Evolutionary conservation across 2,329 filamentous ascomycete species (phyloP), one percentile per base, ranked within the genome.

Genomic region (Ceratocystis alfenasii): DNA sequence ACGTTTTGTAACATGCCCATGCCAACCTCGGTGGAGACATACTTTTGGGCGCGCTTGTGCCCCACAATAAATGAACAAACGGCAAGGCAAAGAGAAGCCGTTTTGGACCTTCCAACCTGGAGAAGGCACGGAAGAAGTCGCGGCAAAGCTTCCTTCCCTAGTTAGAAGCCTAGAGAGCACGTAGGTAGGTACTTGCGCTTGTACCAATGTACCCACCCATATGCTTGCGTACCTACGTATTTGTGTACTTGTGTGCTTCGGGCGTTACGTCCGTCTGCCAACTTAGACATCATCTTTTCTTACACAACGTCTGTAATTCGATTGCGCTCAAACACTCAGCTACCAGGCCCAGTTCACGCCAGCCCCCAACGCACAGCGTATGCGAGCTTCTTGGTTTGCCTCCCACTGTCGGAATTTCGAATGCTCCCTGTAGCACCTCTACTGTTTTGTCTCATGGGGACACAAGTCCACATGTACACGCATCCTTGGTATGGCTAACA

Each of bases 111-210:
- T 30, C 33, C 28, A 59, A 36, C 33, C 55, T 59, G 55, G 55
- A 30, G 48, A 53, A 53, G 48, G 55, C 33, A 59, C 55, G 55
- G 55, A 59, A 59, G 20, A 59, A 59, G 28, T 59, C 55, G 55
- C 55, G 55, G 55, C 15, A 59, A 36, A 20, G 28, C 55, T 36
- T 36, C 55, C 55, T 59, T 59, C 55, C 55, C 5, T 59, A n/a
- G 17, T 59, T 36, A 41, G 36, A 41, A 41, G 36, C 6, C 28
- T 36, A 8, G 2, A 8, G 2, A 5, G 15, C 25, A 22, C 28
- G 6, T 33, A 22, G 20, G 7, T 30, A 12, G 5, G 46, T 48
- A 48, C 46, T 48, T 48, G 17, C 46, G 46, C 22, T 22, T 57
- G 53, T 57, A 57, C 53, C 53, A 2, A 28, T 30, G 28, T 57